Evolutionary conservation across 2,329 filamentous ascomycete species (phyloP).

Genomic region (Trichoderma atrobrunneum): DNA sequence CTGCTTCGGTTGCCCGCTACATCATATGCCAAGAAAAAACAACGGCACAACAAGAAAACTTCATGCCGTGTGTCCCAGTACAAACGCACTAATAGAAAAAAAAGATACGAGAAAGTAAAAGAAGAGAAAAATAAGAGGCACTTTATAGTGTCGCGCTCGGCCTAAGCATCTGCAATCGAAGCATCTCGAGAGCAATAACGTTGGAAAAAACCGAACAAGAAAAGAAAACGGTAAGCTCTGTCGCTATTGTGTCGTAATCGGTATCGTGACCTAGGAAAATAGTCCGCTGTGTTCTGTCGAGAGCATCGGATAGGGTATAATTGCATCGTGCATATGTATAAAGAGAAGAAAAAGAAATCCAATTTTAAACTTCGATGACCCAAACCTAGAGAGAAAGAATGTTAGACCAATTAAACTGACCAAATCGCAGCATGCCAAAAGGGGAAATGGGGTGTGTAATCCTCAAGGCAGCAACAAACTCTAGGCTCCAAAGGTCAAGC

Average conservation of each 20-base stretch:
- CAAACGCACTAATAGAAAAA: neutral
- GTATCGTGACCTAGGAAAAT: slow-evolving; percentile 1
- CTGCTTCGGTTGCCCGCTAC: neutral
- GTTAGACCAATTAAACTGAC: slow-evolving; percentile 26
- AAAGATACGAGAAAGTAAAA: neutral
- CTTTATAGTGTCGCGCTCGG: neutral
- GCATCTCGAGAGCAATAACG: neutral
- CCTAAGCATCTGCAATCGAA: neutral
- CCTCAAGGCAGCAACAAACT: slow-evolving; percentile 10
- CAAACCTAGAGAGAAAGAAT: slow-evolving; percentile 41
- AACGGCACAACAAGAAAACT: neutral
- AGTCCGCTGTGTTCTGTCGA: neutral
- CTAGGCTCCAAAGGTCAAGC: slow-evolving; percentile 30
- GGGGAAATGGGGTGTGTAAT: neutral
- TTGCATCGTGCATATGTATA: neutral
- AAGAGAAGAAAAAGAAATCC: neutral
- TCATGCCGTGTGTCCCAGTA: neutral
- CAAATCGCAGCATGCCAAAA: neutral
- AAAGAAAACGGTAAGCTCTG: neutral
- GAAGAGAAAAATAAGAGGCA: neutral
- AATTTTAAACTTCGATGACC: slow-evolving; percentile 41
- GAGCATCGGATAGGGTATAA: slow-evolving; percentile 14
- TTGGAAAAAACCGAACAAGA: neutral
- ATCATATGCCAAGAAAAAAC: neutral
- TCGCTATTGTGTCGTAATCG: slow-evolving; percentile 6